Evolutionary conservation across 2,329 filamentous ascomycete species (phyloP), one percentile per base, ranked within the genome.

Genomic region (Cladophialophora yegresii): DNA sequence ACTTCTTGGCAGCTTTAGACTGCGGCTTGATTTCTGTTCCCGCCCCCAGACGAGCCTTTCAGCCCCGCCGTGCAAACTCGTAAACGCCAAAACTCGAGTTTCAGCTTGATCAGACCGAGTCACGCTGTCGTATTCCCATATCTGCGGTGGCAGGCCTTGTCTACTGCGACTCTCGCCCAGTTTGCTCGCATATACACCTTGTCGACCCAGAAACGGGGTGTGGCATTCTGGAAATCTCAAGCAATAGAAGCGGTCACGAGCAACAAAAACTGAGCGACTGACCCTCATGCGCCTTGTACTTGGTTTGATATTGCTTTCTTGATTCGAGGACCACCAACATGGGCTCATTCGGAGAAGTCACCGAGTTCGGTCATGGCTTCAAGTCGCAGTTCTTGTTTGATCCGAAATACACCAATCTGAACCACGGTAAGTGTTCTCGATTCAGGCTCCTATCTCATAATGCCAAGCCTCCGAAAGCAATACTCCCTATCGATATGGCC

Each of bases 331-430:
- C 61, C 51, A 22, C 49, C 58, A 69, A 49, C 3, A 72, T 71
- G 70, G 65, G 64, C 47, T 67, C 68, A 10, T 66, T 68, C 58
- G 67, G 69, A 28, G 62, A 69, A 51, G 58, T 65, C 26, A 75
- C 74, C 1, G 73, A 77, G 3, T 87, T 86, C 71, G 85, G 85
- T 13, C 80, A 77, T 61, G 75, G 79, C 36, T 77, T 89, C 71
- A 81, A 82, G 63, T 83, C 87, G 67, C 82, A 90, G 43, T 95
- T 93, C 74, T 77, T 86, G n/a, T 85, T 93, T 64, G 85, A 87
- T 54, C 81, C 85, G 0, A 80, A 80, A n/a, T 92, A 86, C 75
- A 82, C 80, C 58, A 92, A 92, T 73, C 78, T 96, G 59, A 96
- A 96, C 75, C 89, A 96, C 73, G 91, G 90, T 90, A 78, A 69